Percentiles rank a stretch among this genome's conserved stretches.
These are phyloP conservation scores for Cyclocybe cylindracea DNA, from an alignment of 768 basidiomycete species.

Conservation along the genomic window DNA sequence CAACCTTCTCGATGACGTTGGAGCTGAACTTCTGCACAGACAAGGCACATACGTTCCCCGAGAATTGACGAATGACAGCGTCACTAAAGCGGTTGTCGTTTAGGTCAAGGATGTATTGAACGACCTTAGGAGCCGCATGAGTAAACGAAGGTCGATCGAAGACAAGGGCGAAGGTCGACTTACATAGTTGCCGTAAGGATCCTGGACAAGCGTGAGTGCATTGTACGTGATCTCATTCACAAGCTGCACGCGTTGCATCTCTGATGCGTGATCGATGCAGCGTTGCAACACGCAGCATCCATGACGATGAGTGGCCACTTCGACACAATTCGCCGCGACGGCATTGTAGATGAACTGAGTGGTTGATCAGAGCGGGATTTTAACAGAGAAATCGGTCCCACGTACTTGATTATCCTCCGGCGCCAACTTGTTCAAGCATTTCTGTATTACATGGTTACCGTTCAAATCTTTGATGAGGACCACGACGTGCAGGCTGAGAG, in stretches of 20 bases:
- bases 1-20: constrained; percentile 95
- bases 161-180: constrained; percentile 23
- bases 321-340: constrained; percentile 97
- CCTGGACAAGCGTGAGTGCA: constrained; percentile 95
- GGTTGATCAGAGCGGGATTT: not conserved
- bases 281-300: constrained; percentile 98
- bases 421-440: constrained; percentile 96
- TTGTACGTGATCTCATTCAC: constrained; percentile 99
- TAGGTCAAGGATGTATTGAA: constrained; percentile 97
- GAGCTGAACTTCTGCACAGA: constrained; percentile 99
- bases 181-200: constrained; percentile 93
- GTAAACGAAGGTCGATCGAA: not conserved
- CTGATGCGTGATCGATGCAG: constrained; percentile 97
- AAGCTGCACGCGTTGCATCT: constrained; percentile 91
- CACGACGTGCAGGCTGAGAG: constrained; percentile 96
- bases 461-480: constrained; percentile 99
- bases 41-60: constrained; percentile 95
- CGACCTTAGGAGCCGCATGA: constrained; percentile 56
- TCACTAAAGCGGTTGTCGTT: constrained; percentile 99
- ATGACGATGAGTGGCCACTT: constrained; percentile 97
- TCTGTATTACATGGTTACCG: constrained; percentile 98
- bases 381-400: constrained; percentile 3
- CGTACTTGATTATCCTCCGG: constrained; percentile 96
- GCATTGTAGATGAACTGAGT: constrained; percentile 97
- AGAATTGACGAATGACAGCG: constrained; percentile 94